These are phyloP conservation scores for Torulaspora indica DNA, from an alignment of 805 yeast genomes.

Conservation along the genomic window DNA sequence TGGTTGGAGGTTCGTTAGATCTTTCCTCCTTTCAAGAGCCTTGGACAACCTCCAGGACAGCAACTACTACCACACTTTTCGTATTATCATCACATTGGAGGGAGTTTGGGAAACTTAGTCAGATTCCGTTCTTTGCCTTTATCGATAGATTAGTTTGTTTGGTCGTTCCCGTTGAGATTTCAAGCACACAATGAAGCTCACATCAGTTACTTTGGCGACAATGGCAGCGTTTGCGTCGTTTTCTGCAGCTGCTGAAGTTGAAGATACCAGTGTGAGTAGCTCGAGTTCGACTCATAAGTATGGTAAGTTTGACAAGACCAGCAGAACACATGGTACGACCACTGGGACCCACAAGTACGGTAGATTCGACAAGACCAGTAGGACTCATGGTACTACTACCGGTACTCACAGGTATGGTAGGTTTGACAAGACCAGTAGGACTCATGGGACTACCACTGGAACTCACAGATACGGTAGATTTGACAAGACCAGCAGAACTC, in stretches of 20 bases:
- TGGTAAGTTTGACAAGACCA: conserved; percentile 48
- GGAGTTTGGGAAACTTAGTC: conserved; percentile 3
- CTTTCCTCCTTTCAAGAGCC: conserved; percentile 3
- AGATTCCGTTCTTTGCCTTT: neutral
- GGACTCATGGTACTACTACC: conserved; percentile 36
- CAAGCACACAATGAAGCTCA: conserved; percentile 39
- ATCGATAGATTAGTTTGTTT: conserved; percentile 1
- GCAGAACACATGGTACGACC: conserved; percentile 29
- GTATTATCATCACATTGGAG: conserved; percentile 1
- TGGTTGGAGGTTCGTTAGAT: neutral
- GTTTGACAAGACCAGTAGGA: conserved; percentile 40
- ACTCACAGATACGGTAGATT: conserved; percentile 57
- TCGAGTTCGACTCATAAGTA: conserved; percentile 44
- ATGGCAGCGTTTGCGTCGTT: conserved; percentile 37
- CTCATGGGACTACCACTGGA: conserved; percentile 39
- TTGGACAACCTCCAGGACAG: conserved; percentile 20
- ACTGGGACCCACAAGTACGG: conserved; percentile 56
- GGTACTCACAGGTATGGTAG: conserved; percentile 56
- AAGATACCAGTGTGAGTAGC: conserved; percentile 32
- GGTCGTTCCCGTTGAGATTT: conserved; percentile 1
- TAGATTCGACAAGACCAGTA: conserved; percentile 42
- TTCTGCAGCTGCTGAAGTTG: conserved; percentile 28
- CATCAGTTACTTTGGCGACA: conserved; percentile 41
- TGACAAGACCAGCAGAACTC: conserved; percentile 39
- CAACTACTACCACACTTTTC: conserved; percentile 20